Percentiles rank a stretch among this genome's conserved stretches.
These are phyloP conservation scores for Gonium pectorale DNA, from an alignment of 139 green algal genomes.

Conservation along the genomic window DNA sequence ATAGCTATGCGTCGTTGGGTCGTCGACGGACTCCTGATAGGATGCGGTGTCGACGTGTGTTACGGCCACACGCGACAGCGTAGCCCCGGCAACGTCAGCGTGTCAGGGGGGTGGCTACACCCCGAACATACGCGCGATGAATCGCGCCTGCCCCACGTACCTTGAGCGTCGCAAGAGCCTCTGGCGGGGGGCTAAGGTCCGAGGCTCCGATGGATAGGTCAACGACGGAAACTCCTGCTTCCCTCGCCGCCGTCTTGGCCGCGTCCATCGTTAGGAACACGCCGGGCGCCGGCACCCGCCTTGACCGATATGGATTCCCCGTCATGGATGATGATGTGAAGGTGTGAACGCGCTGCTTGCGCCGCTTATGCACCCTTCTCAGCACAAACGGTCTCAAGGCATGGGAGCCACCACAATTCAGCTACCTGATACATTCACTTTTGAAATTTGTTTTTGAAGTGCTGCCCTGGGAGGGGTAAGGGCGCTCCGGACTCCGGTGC, in stretches of 20 bases:
- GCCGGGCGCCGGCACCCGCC: constrained; percentile 36
- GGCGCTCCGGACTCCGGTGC: no score
- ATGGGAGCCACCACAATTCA: no score
- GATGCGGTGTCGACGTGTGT: neutral
- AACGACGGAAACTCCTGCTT: neutral
- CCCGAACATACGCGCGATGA: neutral
- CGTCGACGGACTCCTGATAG: constrained; percentile 43
- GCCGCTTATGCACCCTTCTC: no score
- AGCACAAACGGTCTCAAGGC: no score
- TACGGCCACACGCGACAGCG: no score
- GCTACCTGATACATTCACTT: no score
- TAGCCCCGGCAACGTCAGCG: no score
- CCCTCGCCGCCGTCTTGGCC: constrained; percentile 17
- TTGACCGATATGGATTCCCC: constrained; percentile 6
- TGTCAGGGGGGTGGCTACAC: no score
- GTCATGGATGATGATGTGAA: no score
- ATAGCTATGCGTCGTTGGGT: constrained; percentile 61
- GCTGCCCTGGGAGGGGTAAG: no score
- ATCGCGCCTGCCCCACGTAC: neutral
- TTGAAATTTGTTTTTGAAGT: no score
- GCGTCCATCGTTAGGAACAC: constrained; percentile 55
- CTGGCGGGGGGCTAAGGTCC: constrained; percentile 50
- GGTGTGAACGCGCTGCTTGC: no score
- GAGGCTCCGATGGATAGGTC: constrained; percentile 59
- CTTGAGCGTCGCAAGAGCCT: constrained; percentile 53